Percentiles rank a stretch among this genome's conserved stretches.
These are phyloP conservation scores for Barbatosphaeria neglecta DNA, from an alignment of 495 filamentous ascomycete genomes.

Conservation along the genomic window DNA sequence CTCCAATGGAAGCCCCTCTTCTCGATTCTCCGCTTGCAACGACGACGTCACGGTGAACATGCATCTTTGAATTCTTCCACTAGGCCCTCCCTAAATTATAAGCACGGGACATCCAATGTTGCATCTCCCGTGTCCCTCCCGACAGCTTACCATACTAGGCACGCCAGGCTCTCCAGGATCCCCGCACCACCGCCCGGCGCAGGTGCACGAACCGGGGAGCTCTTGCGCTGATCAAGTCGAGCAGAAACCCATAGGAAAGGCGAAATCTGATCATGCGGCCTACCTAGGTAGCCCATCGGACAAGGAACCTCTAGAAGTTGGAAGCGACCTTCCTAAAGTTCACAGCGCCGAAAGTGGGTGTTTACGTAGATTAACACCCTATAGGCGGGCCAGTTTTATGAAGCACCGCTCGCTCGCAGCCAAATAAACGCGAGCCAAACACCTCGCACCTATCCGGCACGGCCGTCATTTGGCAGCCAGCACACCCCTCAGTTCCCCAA, in stretches of 20 bases:
- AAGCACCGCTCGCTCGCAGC: background rate
- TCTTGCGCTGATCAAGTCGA: no score
- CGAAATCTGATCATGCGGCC: conserved; percentile 9
- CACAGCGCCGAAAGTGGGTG: background rate
- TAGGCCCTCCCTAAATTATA: background rate
- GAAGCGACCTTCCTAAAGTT: background rate
- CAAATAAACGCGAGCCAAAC: background rate
- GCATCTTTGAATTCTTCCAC: background rate
- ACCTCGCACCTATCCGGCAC: no score
- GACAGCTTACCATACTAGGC: no score
- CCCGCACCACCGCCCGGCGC: no score
- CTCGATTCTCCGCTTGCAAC: background rate
- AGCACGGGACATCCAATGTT: no score
- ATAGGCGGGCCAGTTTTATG: background rate
- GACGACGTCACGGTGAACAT: background rate
- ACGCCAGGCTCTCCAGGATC: no score
- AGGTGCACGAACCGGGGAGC: no score
- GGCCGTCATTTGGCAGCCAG: background rate
- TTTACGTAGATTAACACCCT: background rate
- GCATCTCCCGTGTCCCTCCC: no score
- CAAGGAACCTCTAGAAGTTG: no score
- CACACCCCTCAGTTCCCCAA: background rate
- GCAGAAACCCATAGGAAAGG: no score
- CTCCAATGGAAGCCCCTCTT: conserved; percentile 5
- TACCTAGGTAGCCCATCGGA: background rate